Evolutionary conservation across 1,284 basidiomycete species (phyloP).

Genomic region (Leccinum subfulvum): DNA sequence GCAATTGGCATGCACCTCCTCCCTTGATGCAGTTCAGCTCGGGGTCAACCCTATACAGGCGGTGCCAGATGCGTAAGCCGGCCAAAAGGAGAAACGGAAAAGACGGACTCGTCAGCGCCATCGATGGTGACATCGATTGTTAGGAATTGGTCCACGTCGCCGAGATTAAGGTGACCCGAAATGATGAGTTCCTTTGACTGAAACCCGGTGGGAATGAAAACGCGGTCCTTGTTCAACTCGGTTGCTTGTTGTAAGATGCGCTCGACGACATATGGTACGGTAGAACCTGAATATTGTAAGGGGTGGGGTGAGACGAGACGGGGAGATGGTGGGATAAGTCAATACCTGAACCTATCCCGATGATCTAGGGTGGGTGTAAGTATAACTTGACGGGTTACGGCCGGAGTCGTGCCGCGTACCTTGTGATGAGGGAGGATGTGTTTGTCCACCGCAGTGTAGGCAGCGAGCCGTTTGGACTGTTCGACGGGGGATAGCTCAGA

Average conservation of each 20-base stretch:
- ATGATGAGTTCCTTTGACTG: slow-evolving; percentile 96
- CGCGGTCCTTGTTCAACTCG: slow-evolving; percentile 73
- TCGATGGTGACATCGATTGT: slow-evolving; percentile 94
- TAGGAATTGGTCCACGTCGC: slow-evolving; percentile 91
- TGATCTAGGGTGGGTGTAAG: slow-evolving; percentile 53
- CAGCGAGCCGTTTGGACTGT: slow-evolving; percentile 86
- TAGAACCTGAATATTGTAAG: slow-evolving; percentile 64
- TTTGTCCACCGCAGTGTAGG: slow-evolving; percentile 91
- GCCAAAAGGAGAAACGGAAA: slow-evolving; percentile 36
- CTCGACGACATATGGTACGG: slow-evolving; percentile 97
- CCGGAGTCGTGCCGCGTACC: slow-evolving; percentile 41
- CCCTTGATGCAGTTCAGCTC: slow-evolving; percentile 96
- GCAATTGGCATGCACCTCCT: slow-evolving; percentile 93
- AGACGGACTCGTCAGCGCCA: slow-evolving; percentile 90
- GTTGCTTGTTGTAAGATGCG: slow-evolving; percentile 85
- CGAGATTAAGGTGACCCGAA: slow-evolving; percentile 74
- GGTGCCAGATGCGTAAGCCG: slow-evolving; percentile 5
- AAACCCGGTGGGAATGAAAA: slow-evolving; percentile 95
- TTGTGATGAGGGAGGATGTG: slow-evolving; percentile 84
- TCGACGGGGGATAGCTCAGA: slow-evolving; percentile 52
- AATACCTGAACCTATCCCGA: slow-evolving; percentile 86
- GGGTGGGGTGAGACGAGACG: not conserved
- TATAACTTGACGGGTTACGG: not conserved
- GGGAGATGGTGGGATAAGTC: not conserved
- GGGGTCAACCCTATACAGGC: slow-evolving; percentile 70